Base-by-base conservation (phyloP, 352 stramenopile genomes). In the Globisporangium perplexum region DNA sequence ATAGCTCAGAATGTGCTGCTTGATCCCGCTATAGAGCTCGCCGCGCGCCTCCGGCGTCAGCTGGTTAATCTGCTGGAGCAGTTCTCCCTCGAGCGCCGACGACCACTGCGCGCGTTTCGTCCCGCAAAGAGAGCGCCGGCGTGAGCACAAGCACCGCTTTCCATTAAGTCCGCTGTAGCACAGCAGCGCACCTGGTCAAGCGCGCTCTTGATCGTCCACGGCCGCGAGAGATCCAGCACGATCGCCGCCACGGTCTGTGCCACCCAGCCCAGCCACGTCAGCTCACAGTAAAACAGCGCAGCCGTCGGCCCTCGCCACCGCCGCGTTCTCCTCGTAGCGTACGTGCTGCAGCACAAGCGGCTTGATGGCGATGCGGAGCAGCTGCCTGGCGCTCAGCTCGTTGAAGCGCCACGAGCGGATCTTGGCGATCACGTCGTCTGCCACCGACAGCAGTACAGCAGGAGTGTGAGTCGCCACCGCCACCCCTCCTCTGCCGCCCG, bases 201-300 rank as follows among this genome's bases (percentile, higher is more conserved):
- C 38, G 75, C 74, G 54, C 65, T 79, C 65, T 93, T 90, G 65
- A 93, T 88, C 28, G 78, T 88, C 83, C 83, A 93, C 12, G 78
- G 80, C 26, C 75, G 68, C 41, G 76, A 88, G 41, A 88, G 55
- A 63, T 93, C 83, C 44, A 91, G 39, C 42, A 88, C 77, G 47
- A 93, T 72, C 0, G 61, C 71, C 22, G 79, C 67, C 36, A 90
- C 73, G 4, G 77, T 93, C 63, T 93, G 38, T 28, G 31, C 15
- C n/a, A 53, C 45, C 23, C 17, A 22, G 58, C 12, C 18, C 46
- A 46, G 17, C 12, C 15, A 15, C 15, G 45, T 46, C 31, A 53
- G 18, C 3, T n/a, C 3, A 0, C 31, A 38, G 12, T 31, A 31
- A 11, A 31, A 8, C 28, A 31, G 4, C 28, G 10, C 28, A 11